Conservation (phyloP, 2,329 filamentous ascomycete genomes). For the Trichoderma sp. region DNA sequence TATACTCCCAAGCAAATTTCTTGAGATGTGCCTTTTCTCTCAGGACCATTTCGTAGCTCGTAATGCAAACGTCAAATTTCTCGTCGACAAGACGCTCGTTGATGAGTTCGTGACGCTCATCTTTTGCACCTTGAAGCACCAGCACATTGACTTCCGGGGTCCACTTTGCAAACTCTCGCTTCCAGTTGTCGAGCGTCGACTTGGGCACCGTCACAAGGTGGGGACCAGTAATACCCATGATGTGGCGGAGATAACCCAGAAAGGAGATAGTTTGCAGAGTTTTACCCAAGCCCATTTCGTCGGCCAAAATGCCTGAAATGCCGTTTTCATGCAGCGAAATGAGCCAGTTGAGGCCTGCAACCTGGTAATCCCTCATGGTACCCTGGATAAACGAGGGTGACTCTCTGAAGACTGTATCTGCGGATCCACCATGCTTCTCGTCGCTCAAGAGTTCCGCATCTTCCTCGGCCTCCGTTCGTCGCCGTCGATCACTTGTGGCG, state of each 20-base stretch:
- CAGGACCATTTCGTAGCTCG: constrained; percentile 98
- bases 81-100: constrained; percentile 88
- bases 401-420: constrained; percentile 88
- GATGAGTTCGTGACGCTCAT: constrained; percentile 84
- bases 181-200: constrained; percentile 98
- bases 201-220: constrained; percentile 93
- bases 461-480: constrained; percentile 95
- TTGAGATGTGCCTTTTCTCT: constrained; percentile 91
- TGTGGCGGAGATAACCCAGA: constrained; percentile 87
- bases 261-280: constrained; percentile 97
- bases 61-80: constrained; percentile 96
- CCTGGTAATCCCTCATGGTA: constrained; percentile 92
- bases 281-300: constrained; percentile 98
- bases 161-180: constrained; percentile 89
- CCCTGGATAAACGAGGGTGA: constrained; percentile 88
- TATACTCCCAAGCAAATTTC: constrained; percentile 99
- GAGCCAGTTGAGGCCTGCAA: constrained; percentile 94
- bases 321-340: constrained; percentile 97
- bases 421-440: constrained; percentile 81
- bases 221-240: constrained; percentile 84
- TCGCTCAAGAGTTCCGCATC: constrained; percentile 85
- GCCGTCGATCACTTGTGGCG: constrained; percentile 70
- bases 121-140: constrained; percentile 91
- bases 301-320: constrained; percentile 95
- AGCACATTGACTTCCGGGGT: constrained; percentile 93